Base-by-base conservation (phyloP, 139 green algal genomes). In the Picochlorum costavermella region DNA sequence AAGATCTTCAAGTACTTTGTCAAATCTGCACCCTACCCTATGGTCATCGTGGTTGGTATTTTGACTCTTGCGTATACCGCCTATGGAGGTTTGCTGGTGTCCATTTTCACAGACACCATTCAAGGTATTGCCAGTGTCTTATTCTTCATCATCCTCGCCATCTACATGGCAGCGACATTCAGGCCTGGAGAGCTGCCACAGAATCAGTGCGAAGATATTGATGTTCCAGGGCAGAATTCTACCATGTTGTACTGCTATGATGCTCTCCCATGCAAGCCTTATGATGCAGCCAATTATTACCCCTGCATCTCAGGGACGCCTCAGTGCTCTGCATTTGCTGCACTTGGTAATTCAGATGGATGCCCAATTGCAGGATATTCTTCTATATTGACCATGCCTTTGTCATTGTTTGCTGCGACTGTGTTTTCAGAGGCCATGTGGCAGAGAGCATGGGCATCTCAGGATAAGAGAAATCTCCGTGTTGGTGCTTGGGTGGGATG, bases 341-440 rank as follows among this genome's bases (percentile, higher is more conserved):
- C 10, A 50, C 25, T 56, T 25, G 46, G 46, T 9, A 64, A 64
- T 12, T 2, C 17, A 23, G 58, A 49, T 20, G 56, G 56, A 17
- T 59, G 37, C 12, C 23, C 62, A 25, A 64, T 69, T 28, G 43
- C 3, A n/a, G 81, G 86, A 56, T 84, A 79, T 46, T 73, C 81
- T 1, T 74, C 81, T 49, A 88, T 92, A 50, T 81, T 82, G 30
- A 71, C 75, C 10, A 80, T 94, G 77, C 76, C 78, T 29, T 71
- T 78, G 45, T 87, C 82, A 4, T 80, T 95, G 2, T 76, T 86
- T 45, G 70, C 75, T 12, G 71, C 83, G 37, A 91, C 81, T 17
- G 68, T 91, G n/a, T 92, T 89, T 68, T 83, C 65, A 11, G 85
- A 93, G 58, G 86, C 83, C 26, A 83, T 92, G 60, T 93, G 86